Percentiles rank a stretch among this genome's conserved stretches.
Evolutionary conservation across 306 rosid genomes (phyloP).

Genomic region (Ormosia semicastrata): DNA sequence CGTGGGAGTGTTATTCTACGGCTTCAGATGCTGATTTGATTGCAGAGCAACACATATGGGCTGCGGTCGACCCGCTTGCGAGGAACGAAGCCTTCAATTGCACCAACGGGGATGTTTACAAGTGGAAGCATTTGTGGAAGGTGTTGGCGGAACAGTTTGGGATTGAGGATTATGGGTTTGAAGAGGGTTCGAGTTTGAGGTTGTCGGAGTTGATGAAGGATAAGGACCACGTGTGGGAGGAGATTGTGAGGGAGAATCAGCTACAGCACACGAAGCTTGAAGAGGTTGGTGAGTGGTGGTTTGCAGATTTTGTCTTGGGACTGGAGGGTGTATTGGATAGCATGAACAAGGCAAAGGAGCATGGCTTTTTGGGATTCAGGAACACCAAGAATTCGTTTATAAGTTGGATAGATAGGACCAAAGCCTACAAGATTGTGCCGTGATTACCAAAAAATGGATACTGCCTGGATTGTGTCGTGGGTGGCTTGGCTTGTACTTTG

Average conservation of each 20-base stretch:
- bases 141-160: slow-evolving; percentile 57
- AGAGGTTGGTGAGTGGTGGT: slow-evolving; percentile 62
- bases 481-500: background rate
- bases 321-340: slow-evolving; percentile 18
- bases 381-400: slow-evolving; percentile 48
- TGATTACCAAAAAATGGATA: background rate
- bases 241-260: slow-evolving; percentile 54
- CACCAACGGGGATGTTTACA: slow-evolving; percentile 65
- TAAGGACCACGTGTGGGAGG: slow-evolving; percentile 53
- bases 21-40: slow-evolving; percentile 60
- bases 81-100: slow-evolving; percentile 55
- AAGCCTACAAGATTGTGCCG: slow-evolving; percentile 57
- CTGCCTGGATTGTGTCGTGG: no score
- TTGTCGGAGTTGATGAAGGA: slow-evolving; percentile 57
- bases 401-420: slow-evolving; percentile 52
- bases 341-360: slow-evolving; percentile 72
- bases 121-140: slow-evolving; percentile 70
- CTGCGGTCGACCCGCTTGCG: slow-evolving; percentile 46
- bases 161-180: slow-evolving; percentile 54
- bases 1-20: slow-evolving; percentile 46
- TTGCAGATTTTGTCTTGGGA: slow-evolving; percentile 33
- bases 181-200: slow-evolving; percentile 33
- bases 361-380: slow-evolving; percentile 70
- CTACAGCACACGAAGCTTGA: slow-evolving; percentile 40
- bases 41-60: slow-evolving; percentile 72